Evolutionary conservation across 1,284 basidiomycete species (phyloP).

Genomic region (Cutaneotrichosporon daszewskae): DNA sequence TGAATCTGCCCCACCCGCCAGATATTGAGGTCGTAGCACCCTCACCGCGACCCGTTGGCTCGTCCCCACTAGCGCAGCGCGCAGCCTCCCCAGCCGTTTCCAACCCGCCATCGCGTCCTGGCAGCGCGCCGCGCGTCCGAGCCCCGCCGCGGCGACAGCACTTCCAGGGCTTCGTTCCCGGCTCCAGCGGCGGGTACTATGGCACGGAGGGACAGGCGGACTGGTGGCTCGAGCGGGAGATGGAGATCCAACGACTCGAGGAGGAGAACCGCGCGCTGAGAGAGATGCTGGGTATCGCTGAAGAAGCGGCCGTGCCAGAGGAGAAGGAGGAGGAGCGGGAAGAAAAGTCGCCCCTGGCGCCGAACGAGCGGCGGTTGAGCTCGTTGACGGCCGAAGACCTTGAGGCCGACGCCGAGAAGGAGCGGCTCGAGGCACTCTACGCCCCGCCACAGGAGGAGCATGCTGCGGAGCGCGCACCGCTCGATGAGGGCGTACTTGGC

Average conservation of each 20-base stretch:
- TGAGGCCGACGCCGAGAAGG: conserved; percentile 33
- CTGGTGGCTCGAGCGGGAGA: conserved; percentile 78
- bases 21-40: no score
- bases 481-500: conserved; percentile 10
- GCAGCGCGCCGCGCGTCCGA: conserved; percentile 1
- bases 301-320: conserved; percentile 23
- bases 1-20: no score
- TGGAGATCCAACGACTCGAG: conserved; percentile 70
- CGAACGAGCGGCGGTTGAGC: conserved; percentile 24
- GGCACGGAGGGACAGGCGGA: conserved; percentile 54
- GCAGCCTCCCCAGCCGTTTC: no score
- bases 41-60: no score
- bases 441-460: conserved; percentile 2
- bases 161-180: conserved; percentile 36
- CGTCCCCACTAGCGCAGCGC: no score
- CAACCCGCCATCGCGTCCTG: neutral
- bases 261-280: conserved; percentile 74
- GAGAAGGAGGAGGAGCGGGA: conserved; percentile 8
- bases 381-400: conserved; percentile 38
- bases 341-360: conserved; percentile 4
- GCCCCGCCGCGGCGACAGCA: conserved; percentile 9
- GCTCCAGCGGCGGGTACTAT: conserved; percentile 39
- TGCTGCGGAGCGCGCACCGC: neutral
- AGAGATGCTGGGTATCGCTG: conserved; percentile 60
- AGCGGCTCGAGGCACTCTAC: conserved; percentile 20